Evolutionary conservation across 371 early-diverging fungal genomes (phyloP).

Genomic region (Mortierella sp.): DNA sequence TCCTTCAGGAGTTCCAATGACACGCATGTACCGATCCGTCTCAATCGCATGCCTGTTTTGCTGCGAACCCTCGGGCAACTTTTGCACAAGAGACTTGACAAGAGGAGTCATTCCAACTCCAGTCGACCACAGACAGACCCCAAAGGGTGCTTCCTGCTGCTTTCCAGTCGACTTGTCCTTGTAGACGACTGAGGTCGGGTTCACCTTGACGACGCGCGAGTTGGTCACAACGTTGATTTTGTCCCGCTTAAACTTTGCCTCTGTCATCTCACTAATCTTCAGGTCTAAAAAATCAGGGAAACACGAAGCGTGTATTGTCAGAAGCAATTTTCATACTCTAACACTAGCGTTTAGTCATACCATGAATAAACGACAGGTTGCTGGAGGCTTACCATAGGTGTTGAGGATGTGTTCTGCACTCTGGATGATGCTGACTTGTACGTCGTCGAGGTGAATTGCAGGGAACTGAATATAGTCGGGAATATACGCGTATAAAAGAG

Average conservation of each 20-base stretch:
- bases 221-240: slow-evolving; percentile 82
- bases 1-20: slow-evolving; percentile 72
- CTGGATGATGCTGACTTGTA: slow-evolving; percentile 78
- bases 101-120: slow-evolving; percentile 73
- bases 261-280: slow-evolving; percentile 68
- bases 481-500: background rate
- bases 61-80: slow-evolving; percentile 67
- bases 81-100: slow-evolving; percentile 75
- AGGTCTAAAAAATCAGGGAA: slow-evolving; percentile 16
- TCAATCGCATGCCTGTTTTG: slow-evolving; percentile 74
- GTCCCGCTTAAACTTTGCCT: slow-evolving; percentile 79
- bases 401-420: slow-evolving; percentile 85
- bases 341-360: too few relatives aligned
- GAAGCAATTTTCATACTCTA: too few relatives aligned
- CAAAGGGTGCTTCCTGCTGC: slow-evolving; percentile 70
- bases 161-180: slow-evolving; percentile 60
- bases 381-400: slow-evolving; percentile 74
- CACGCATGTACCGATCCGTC: slow-evolving; percentile 80
- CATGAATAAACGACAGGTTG: too few relatives aligned
- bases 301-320: too few relatives aligned
- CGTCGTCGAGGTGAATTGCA: slow-evolving; percentile 72
- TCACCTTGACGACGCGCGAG: slow-evolving; percentile 77
- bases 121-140: slow-evolving; percentile 90
- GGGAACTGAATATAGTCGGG: slow-evolving; percentile 64
- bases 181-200: slow-evolving; percentile 63